Conservation (phyloP, 2,329 filamentous ascomycete species). For the Clonostachys sp. region DNA sequence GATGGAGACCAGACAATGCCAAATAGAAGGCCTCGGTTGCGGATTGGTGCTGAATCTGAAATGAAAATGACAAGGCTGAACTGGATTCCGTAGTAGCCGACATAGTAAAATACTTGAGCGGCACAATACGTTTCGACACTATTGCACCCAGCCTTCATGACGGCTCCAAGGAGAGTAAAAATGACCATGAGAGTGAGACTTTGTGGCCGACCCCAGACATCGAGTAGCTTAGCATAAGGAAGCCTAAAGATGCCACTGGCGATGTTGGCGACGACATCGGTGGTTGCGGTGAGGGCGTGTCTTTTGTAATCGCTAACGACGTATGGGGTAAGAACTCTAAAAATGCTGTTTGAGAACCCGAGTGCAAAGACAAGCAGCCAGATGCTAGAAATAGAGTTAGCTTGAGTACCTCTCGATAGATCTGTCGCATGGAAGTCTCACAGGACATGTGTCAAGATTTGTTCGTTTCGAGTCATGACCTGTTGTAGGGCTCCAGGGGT, state of each 20-base stretch:
- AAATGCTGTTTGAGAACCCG: too few relatives aligned
- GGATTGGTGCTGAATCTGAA: slow-evolving; percentile 61
- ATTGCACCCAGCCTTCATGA: slow-evolving; percentile 62
- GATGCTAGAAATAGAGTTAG: too few relatives aligned
- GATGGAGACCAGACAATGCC: slow-evolving; percentile 62
- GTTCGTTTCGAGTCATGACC: too few relatives aligned
- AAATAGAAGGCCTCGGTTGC: slow-evolving; percentile 62
- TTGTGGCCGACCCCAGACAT: slow-evolving; percentile 63
- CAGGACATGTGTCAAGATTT: too few relatives aligned
- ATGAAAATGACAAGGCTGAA: slow-evolving; percentile 62
- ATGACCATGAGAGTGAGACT: slow-evolving; percentile 47
- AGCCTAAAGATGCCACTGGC: slow-evolving; percentile 56
- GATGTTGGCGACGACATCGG: slow-evolving; percentile 46
- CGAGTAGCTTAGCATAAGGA: slow-evolving; percentile 60
- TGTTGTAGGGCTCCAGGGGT: too few relatives aligned
- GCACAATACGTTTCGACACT: slow-evolving; percentile 59
- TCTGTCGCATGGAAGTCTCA: too few relatives aligned
- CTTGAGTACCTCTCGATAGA: too few relatives aligned
- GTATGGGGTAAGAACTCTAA: slow-evolving; percentile 31
- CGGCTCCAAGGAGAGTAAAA: slow-evolving; percentile 44
- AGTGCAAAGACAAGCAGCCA: too few relatives aligned
- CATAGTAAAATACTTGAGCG: slow-evolving; percentile 61
- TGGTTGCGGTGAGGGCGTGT: slow-evolving; percentile 47
- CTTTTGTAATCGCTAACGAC: slow-evolving; percentile 39
- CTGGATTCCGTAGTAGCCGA: slow-evolving; percentile 34